Percentiles rank a stretch among this genome's conserved stretches.
These are phyloP conservation scores for Triglochin maritima DNA, from an alignment of 106 monocot species.

Conservation along the genomic window DNA sequence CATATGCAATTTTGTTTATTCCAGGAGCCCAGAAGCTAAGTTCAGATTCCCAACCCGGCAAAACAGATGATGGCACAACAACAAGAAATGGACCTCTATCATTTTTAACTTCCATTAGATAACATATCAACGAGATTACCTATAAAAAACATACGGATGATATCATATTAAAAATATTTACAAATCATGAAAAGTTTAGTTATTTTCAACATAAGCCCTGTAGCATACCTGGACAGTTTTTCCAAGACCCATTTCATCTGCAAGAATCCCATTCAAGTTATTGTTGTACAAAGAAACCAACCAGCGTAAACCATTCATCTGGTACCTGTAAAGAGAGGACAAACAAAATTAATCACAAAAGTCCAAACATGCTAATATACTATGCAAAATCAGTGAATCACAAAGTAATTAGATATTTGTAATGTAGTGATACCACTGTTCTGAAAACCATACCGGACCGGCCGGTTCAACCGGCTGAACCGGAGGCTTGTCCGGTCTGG, in stretches of 20 bases:
- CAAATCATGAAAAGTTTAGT: neutral
- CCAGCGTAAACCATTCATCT: constrained; percentile 97
- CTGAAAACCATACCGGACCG: too few relatives aligned
- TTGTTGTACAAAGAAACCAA: constrained; percentile 97
- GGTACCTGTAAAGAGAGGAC: constrained; percentile 44
- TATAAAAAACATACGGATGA: constrained; percentile 17
- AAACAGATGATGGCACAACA: constrained; percentile 94
- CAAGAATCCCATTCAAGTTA: constrained; percentile 96
- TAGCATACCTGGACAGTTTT: constrained; percentile 93
- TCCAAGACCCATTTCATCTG: constrained; percentile 99
- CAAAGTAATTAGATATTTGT: neutral
- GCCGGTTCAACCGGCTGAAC: too few relatives aligned
- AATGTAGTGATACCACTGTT: constrained; percentile 15
- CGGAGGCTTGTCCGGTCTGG: too few relatives aligned
- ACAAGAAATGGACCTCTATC: constrained; percentile 97
- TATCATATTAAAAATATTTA: neutral
- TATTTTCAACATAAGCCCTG: neutral
- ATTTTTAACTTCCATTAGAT: constrained; percentile 94
- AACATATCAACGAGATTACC: constrained; percentile 96
- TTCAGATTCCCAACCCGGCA: constrained; percentile 95
- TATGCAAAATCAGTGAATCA: neutral
- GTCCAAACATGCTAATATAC: neutral
- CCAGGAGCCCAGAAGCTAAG: constrained; percentile 85
- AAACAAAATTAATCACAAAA: neutral
- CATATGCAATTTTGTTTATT: constrained; percentile 78